Evolutionary conservation across 768 basidiomycete genomes (phyloP).

Genomic region (Boletus edulis): DNA sequence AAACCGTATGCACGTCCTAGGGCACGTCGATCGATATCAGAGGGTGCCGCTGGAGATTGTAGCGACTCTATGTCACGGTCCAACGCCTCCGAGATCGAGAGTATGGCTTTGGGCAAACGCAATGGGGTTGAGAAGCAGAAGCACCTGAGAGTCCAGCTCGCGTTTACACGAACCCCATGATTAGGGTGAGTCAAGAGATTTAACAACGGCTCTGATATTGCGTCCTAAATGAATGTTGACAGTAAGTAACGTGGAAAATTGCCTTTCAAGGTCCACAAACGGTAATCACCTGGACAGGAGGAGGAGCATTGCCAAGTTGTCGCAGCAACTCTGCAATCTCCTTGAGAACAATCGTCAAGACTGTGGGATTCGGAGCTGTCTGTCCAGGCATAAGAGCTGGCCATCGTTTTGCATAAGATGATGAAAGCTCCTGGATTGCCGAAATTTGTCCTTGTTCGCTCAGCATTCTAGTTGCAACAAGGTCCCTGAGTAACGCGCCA

Average conservation of each 20-base stretch:
- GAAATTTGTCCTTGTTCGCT: constrained; percentile 92
- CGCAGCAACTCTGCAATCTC: constrained; percentile 86
- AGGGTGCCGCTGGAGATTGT: constrained; percentile 65
- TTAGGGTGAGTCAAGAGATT: constrained; percentile 85
- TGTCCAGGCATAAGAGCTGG: constrained; percentile 91
- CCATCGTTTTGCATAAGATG: constrained; percentile 84
- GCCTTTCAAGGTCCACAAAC: background rate
- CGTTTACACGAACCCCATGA: constrained; percentile 81
- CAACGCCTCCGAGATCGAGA: constrained; percentile 74
- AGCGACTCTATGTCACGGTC: constrained; percentile 79
- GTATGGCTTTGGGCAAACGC: constrained; percentile 75
- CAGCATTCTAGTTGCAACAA: constrained; percentile 85
- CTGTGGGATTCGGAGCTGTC: constrained; percentile 58
- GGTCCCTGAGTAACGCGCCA: constrained; percentile 75
- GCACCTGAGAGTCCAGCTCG: constrained; percentile 84
- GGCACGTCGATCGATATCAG: constrained; percentile 68
- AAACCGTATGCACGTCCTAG: constrained; percentile 91
- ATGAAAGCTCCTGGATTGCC: constrained; percentile 85
- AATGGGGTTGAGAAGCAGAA: constrained; percentile 91
- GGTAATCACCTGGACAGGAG: constrained; percentile 69
- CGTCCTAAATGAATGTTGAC: constrained; percentile 50
- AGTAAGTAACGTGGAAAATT: background rate
- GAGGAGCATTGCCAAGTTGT: constrained; percentile 89
- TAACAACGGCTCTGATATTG: constrained; percentile 79
- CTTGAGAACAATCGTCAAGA: constrained; percentile 70